phyloP scores from a whole-genome alignment of 257 asterid genomes.

The Solanum sejunctum region DNA sequence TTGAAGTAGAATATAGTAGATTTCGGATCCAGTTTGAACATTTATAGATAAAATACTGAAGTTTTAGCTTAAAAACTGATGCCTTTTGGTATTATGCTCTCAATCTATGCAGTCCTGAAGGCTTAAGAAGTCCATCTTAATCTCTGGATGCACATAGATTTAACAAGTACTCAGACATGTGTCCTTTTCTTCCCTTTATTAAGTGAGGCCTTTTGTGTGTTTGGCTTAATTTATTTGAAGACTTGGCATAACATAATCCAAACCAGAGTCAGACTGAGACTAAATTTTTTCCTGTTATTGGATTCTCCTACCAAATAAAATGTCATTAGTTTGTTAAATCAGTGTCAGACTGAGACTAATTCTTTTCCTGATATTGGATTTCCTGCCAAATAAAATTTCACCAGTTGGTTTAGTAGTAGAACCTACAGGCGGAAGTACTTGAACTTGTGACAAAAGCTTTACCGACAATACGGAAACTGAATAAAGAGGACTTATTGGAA shows the following conservation, averaged over 20 bases:
- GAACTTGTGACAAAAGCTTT: background rate
- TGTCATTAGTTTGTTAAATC: background rate
- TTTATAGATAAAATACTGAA: background rate
- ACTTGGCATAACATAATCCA: background rate
- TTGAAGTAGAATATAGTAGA: background rate
- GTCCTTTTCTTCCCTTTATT: background rate
- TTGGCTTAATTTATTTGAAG: background rate
- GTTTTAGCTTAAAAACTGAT: background rate
- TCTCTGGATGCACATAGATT: background rate
- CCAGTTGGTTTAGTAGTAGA: background rate
- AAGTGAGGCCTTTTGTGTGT: background rate
- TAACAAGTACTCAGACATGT: background rate
- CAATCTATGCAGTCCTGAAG: background rate
- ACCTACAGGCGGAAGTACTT: background rate
- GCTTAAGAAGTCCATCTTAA: background rate
- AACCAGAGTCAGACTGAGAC: background rate
- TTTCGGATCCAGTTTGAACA: background rate
- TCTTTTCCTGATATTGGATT: background rate
- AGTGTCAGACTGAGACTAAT: background rate
- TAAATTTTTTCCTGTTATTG: background rate
- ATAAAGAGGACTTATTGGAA: background rate
- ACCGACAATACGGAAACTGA: background rate
- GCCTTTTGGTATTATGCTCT: background rate
- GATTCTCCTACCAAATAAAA: background rate
- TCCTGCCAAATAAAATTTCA: background rate